These are phyloP conservation scores for Dryadomyces quercus-mongolicae DNA, from an alignment of 2,329 filamentous ascomycete genomes.

Conservation along the genomic window DNA sequence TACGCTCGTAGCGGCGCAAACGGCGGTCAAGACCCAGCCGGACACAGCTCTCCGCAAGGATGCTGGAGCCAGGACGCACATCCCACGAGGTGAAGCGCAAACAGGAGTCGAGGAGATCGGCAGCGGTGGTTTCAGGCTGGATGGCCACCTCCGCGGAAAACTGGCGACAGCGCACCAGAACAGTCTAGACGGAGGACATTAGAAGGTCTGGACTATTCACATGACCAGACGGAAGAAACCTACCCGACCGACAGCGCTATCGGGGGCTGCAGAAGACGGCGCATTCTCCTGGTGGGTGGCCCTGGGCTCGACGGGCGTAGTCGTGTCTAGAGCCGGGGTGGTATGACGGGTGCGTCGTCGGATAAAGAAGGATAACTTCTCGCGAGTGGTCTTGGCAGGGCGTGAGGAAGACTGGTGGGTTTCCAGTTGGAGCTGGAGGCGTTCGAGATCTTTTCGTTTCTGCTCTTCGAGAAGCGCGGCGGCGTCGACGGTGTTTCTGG, in stretches of 20 bases:
- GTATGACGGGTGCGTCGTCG: neutral
- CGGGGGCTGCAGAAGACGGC: neutral
- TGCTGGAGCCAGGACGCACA: constrained; percentile 45
- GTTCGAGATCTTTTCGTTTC: constrained; percentile 34
- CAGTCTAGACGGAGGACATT: neutral
- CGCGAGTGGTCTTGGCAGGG: constrained; percentile 27
- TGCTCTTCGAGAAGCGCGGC: constrained; percentile 36
- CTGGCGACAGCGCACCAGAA: constrained; percentile 56
- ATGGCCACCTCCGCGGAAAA: constrained; percentile 60
- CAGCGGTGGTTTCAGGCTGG: constrained; percentile 58
- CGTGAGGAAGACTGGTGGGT: constrained; percentile 17
- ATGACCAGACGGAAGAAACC: neutral
- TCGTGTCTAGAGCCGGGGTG: too few species aligned
- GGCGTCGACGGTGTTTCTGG: constrained; percentile 25
- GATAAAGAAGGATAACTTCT: constrained; percentile 33
- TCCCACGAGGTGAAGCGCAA: constrained; percentile 52
- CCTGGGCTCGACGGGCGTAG: neutral
- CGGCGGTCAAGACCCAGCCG: constrained; percentile 70
- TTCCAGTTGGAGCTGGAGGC: constrained; percentile 30
- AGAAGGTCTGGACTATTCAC: constrained; percentile 9
- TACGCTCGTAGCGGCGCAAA: constrained; percentile 71
- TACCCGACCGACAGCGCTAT: neutral
- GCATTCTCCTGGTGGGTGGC: too few species aligned
- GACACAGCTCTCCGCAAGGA: constrained; percentile 68
- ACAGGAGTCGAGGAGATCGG: constrained; percentile 60